Base-by-base conservation (phyloP, 2,329 filamentous ascomycete species). In the Graphiopsis chlorocephala region DNA sequence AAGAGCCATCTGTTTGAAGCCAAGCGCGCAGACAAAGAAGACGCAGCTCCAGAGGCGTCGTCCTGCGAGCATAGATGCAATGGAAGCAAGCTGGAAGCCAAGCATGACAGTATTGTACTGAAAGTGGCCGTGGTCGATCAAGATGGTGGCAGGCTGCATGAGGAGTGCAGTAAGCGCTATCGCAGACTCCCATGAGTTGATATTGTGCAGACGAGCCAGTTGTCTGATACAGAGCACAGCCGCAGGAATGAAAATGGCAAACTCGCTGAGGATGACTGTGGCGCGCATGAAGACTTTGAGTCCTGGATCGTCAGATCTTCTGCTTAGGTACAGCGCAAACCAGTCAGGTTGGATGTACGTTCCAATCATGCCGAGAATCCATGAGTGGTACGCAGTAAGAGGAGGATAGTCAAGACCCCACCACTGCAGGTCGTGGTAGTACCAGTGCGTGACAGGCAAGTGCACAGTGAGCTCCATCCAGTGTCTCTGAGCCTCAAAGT, bases 41-140 rank as follows among this genome's bases (percentile, higher is more conserved):
- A 97, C 86, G 67, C 92, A 93, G 28, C 91, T 87, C 93, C 94
- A 97, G 67, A 96, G 85, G 72, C 89, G 89, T 57, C 93, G 86
- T 4, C 91, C 91, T 3, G 93, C 92, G 59, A 97, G 78, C 79
- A 98, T 90, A 76, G 91, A 95, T 48, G 94, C 95, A 81, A 97
- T 88, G 72, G 90, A 92, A 0, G 92, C 92, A 31, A 96, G 82
- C 11, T 95, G 88, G 56, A 98, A 86, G 2, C 96, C 95, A 17
- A 99, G 87, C 95, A 99, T 99, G 59, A 99, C 93, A 0, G 93
- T 96, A 77, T 99, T 99, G 79, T 97, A 99, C 79, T 99, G 95
- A 76, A 99, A 99, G 72, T 90, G 95, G 7, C 94, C 91, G 74
- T 99, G 94, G 75, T 99, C 95, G 71, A 99, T 90, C 29, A 99